Evolutionary conservation across 768 basidiomycete species (phyloP), one percentile per base, ranked within the genome.

Genomic region (Pisolithus albus): DNA sequence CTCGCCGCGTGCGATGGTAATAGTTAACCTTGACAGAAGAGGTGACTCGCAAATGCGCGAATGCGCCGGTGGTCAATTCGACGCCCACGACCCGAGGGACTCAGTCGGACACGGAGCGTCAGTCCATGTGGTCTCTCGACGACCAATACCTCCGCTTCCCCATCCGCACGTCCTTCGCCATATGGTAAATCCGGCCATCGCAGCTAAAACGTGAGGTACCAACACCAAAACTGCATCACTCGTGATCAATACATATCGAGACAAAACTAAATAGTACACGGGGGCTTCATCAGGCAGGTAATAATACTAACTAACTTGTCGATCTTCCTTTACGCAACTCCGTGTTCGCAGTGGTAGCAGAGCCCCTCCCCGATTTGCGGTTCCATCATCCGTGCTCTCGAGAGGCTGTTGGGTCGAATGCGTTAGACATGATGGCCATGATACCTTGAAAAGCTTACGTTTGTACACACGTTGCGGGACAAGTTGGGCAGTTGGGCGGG

Each of bases 381-480:
- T 8, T 63, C 57, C 45, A 58, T 55, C 18, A 45, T 52, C 47
- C 57, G 52, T 19, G 68, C 61, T 32, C 39, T 47, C 16, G 57
- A 58, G 57, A 68, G 19, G 43, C 66, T 68, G 51, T 36, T 24
- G 18, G 16, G 10, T 41, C 24, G 46, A 19, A 52, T 66, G 53
- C 66, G 65, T 52, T 19, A 45, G 21, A 44, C n/a, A 28, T 51
- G 37, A 44, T 16, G 30, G 24, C 10, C 10, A 18, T 40, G 48
- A 34, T 16, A 23, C 47, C 18, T 19, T 32, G 30, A 53, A 19
- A 21, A 47, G 54, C 71, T 24, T 45, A 77, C 76, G 64, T 66
- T 60, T 75, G 74, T 23, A 26, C 53, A 55, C 76, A 78, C 6
- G 69, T 75, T 44, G 64, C 50, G 19, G 68, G 4, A 46, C 76